phyloP scores from a whole-genome alignment of 2,329 filamentous ascomycete species.

The Ascochyta rabiei region DNA sequence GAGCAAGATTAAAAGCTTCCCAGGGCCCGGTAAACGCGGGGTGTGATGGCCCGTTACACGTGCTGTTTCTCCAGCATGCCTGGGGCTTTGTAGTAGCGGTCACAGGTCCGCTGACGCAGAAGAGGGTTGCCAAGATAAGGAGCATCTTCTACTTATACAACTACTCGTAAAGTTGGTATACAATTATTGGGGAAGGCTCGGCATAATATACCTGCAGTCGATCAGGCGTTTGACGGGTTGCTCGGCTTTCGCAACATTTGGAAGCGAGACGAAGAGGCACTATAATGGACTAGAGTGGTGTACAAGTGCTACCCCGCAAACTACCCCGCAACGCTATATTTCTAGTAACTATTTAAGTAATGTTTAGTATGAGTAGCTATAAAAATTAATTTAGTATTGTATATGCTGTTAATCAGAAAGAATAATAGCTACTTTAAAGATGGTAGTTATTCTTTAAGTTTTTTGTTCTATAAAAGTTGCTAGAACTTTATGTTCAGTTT shows the following conservation, averaged over 20 bases:
- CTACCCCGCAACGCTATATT: too few relatives aligned
- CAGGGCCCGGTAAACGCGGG: not conserved
- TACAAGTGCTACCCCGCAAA: too few relatives aligned
- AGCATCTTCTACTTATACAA: not conserved
- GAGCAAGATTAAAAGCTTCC: constrained; percentile 7
- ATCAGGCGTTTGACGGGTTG: not conserved
- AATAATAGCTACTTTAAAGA: too few relatives aligned
- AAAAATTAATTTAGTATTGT: too few relatives aligned
- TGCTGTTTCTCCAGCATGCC: constrained; percentile 8
- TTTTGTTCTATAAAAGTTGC: too few relatives aligned
- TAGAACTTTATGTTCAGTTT: too few relatives aligned
- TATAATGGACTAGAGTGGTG: too few relatives aligned
- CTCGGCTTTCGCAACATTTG: constrained; percentile 5
- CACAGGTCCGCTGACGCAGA: not conserved
- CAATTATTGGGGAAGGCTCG: not conserved
- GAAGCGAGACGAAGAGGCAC: constrained; percentile 1
- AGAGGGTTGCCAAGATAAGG: not conserved
- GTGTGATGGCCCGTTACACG: not conserved
- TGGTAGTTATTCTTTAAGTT: too few relatives aligned
- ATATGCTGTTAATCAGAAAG: too few relatives aligned
- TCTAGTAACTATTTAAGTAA: too few relatives aligned
- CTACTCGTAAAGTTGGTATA: not conserved
- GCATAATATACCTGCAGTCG: not conserved
- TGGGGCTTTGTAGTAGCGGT: not conserved
- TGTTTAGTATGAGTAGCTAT: too few relatives aligned